These are phyloP conservation scores for Isoetes engelmannii DNA, from an alignment of 83 land plant genomes.

Conservation along the genomic window DNA sequence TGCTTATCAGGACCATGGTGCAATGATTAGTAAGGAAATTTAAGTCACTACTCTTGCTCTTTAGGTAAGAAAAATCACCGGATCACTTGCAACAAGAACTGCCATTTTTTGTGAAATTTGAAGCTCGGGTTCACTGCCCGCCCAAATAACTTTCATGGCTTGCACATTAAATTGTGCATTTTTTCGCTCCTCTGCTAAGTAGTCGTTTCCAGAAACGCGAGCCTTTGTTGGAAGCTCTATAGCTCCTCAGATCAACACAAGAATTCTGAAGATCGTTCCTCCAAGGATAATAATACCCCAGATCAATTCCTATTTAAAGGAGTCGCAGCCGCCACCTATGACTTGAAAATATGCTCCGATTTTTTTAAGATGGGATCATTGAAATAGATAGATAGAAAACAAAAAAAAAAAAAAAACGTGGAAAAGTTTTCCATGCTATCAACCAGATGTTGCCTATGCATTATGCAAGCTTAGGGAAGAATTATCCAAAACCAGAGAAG, in stretches of 20 bases:
- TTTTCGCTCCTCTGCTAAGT: conserved; percentile 47
- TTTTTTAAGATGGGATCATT: too few relatives aligned
- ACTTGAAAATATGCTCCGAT: too few relatives aligned
- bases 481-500: too few relatives aligned
- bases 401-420: too few relatives aligned
- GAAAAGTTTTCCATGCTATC: too few relatives aligned
- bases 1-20: neutral
- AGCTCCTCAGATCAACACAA: neutral
- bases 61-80: conserved; percentile 22
- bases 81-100: conserved; percentile 47
- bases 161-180: conserved; percentile 59
- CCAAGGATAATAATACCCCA: neutral
- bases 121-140: conserved; percentile 45
- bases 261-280: neutral
- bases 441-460: too few relatives aligned
- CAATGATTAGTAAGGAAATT: neutral
- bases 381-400: too few relatives aligned
- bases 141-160: conserved; percentile 69
- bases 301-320: neutral
- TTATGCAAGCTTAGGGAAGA: too few relatives aligned
- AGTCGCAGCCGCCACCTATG: neutral
- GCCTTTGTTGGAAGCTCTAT: neutral
- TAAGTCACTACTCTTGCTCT: neutral
- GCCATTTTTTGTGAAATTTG: conserved; percentile 49
- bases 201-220: conserved; percentile 20